Percentiles rank a stretch among this genome's conserved stretches.
Conservation (phyloP, 163 green algal species). For the Scenedesmus sp. region DNA sequence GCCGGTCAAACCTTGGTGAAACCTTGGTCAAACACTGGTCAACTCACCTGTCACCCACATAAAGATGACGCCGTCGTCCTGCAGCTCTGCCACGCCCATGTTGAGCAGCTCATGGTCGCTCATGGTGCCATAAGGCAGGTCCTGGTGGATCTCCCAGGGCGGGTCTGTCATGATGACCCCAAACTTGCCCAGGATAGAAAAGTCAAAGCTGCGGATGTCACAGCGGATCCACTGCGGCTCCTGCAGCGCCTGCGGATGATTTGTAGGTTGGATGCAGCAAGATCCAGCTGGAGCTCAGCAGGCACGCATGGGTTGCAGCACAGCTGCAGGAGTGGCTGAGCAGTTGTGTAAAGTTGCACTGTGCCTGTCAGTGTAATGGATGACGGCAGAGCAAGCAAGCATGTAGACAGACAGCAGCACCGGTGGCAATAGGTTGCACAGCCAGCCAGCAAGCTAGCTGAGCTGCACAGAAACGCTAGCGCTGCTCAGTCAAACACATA, state of each 20-base stretch:
- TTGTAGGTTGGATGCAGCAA: too few relatives aligned
- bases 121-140: conserved; percentile 94
- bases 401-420: neutral
- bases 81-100: conserved; percentile 82
- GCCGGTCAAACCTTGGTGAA: conserved; percentile 45
- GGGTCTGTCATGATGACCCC: conserved; percentile 93
- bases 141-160: conserved; percentile 90
- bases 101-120: conserved; percentile 89
- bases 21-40: neutral
- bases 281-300: neutral
- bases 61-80: conserved; percentile 93
- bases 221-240: conserved; percentile 89
- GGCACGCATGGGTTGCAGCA: neutral
- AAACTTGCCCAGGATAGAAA: conserved; percentile 87
- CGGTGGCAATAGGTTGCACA: neutral
- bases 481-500: too few relatives aligned
- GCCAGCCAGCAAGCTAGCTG: neutral
- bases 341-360: neutral
- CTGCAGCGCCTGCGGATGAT: conserved; percentile 69
- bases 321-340: neutral
- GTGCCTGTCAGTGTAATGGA: neutral
- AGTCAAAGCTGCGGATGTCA: conserved; percentile 87
- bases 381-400: neutral
- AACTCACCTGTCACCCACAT: conserved; percentile 88
- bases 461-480: neutral